A percentile compares a stretch with the other conserved stretches of the same genome.
These are phyloP conservation scores for Eruca vesicaria DNA, from an alignment of 441 rosid species.

Conservation along the genomic window DNA sequence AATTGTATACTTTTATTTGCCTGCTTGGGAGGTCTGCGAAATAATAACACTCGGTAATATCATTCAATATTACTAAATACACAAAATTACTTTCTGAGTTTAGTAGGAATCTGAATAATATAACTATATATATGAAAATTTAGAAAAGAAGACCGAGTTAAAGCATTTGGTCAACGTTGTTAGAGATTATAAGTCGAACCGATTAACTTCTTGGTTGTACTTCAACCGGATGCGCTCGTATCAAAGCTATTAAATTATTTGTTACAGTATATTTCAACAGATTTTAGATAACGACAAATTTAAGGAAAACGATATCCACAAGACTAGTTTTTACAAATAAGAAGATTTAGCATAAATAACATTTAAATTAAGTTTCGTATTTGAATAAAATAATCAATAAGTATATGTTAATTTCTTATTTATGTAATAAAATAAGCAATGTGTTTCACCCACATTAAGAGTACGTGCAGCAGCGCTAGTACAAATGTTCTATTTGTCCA, in stretches of 20 bases:
- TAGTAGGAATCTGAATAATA: neutral
- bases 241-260: neutral
- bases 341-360: no score
- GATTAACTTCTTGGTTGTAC: neutral
- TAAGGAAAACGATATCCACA: no score
- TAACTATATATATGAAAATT: neutral
- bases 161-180: neutral
- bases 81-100: neutral
- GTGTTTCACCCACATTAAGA: no score
- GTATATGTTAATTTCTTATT: no score
- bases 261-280: neutral
- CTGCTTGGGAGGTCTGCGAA: neutral
- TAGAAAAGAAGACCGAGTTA: neutral
- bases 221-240: neutral
- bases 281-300: neutral
- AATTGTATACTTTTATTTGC: neutral
- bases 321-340: no score
- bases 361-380: no score
- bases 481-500: no score
- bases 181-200: neutral
- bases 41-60: no score
- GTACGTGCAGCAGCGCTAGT: no score
- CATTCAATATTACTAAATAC: neutral
- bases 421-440: no score
- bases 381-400: no score